Conservation (phyloP, 768 basidiomycete species). For the Tricholomella constricta region DNA sequence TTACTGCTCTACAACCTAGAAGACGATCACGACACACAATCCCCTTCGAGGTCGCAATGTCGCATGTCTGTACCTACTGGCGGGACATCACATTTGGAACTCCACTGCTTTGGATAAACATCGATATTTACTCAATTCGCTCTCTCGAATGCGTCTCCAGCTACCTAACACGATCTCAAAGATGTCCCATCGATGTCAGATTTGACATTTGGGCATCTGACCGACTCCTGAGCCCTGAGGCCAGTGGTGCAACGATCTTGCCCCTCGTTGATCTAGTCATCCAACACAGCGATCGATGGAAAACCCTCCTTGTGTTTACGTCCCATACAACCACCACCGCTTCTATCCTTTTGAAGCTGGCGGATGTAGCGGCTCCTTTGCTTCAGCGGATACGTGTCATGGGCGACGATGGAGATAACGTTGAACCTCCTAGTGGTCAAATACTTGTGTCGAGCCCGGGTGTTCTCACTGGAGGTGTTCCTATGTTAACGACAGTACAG, state of each 20-base stretch:
- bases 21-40: conserved; percentile 23
- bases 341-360: conserved; percentile 23
- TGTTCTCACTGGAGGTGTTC: conserved; percentile 14
- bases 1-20: conserved; percentile 23
- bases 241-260: conserved; percentile 5
- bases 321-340: conserved; percentile 24
- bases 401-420: conserved; percentile 5
- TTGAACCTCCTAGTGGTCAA: not conserved
- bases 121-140: conserved; percentile 30
- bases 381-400: conserved; percentile 28
- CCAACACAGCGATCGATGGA: conserved; percentile 26
- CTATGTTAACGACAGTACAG: conserved; percentile 7
- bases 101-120: conserved; percentile 41
- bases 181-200: conserved; percentile 28
- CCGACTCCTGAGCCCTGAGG: conserved; percentile 8
- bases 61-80: conserved; percentile 47
- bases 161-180: conserved; percentile 34
- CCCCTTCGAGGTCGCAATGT: conserved; percentile 38
- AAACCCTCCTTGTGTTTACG: conserved; percentile 26
- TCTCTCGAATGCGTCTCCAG: conserved; percentile 24
- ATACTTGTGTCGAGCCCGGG: not conserved
- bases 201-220: conserved; percentile 34
- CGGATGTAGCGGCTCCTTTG: conserved; percentile 20
- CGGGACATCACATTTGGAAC: conserved; percentile 36
- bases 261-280: conserved; percentile 21